Conservation (phyloP, 495 filamentous ascomycete species). For the Bacidia rubella region DNA sequence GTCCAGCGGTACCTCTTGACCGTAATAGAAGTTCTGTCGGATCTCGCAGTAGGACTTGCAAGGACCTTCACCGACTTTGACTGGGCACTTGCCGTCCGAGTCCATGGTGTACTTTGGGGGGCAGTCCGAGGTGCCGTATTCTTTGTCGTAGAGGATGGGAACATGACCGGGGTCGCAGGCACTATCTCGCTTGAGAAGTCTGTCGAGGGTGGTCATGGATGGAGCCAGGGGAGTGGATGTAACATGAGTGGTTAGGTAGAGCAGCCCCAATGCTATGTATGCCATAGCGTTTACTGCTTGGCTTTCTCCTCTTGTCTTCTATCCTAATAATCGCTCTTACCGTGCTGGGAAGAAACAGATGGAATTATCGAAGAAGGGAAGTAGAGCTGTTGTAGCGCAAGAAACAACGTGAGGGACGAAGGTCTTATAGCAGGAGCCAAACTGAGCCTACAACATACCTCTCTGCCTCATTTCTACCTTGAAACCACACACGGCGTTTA, state of each 20-base stretch:
- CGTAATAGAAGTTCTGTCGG: slow-evolving; percentile 1
- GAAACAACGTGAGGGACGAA: neutral
- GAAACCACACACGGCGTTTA: neutral
- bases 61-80: neutral
- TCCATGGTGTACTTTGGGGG: neutral
- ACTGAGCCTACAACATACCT: neutral
- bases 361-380: neutral
- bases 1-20: slow-evolving; percentile 2
- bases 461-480: neutral
- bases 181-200: neutral
- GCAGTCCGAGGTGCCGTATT: slow-evolving; percentile 1
- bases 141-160: slow-evolving; percentile 2
- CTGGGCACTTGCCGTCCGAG: neutral
- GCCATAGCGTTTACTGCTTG: no score
- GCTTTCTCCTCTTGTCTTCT: no score
- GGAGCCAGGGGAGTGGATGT: neutral
- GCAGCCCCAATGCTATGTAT: neutral
- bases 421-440: neutral
- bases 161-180: neutral
- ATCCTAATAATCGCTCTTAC: no score
- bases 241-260: neutral
- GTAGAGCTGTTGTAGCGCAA: neutral
- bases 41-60: slow-evolving; percentile 7
- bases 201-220: neutral
- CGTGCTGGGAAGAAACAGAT: neutral